A percentile compares a stretch with the other conserved stretches of the same genome.
These are phyloP conservation scores for Macroventuria anomochaeta DNA, from an alignment of 2,329 filamentous ascomycete species.

Conservation along the genomic window DNA sequence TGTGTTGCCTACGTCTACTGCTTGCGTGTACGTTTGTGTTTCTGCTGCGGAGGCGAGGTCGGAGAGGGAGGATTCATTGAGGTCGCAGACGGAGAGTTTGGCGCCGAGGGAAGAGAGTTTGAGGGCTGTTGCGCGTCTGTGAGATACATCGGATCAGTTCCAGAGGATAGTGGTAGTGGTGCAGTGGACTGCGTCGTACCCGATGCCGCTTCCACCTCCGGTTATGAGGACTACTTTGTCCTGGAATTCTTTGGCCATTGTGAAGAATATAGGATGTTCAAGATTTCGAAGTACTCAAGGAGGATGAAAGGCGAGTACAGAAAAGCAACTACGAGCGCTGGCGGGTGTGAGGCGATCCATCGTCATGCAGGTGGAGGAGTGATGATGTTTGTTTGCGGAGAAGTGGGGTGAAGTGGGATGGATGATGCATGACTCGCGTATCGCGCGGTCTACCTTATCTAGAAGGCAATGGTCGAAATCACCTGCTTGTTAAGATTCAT, in stretches of 20 bases:
- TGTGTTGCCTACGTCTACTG: conserved; percentile 57
- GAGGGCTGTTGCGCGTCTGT: conserved; percentile 54
- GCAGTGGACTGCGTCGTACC: conserved; percentile 28
- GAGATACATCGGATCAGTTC: neutral
- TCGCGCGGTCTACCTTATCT: conserved; percentile 11
- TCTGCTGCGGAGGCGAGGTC: conserved; percentile 51
- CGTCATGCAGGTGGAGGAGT: conserved; percentile 13
- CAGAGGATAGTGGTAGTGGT: no score
- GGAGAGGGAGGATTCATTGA: conserved; percentile 38
- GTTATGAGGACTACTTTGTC: conserved; percentile 41
- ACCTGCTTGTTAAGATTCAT: neutral
- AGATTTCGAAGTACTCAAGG: neutral
- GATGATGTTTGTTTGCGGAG: conserved; percentile 26
- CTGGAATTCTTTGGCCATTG: conserved; percentile 40
- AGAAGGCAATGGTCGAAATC: neutral
- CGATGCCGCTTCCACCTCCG: conserved; percentile 55
- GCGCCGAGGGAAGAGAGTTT: conserved; percentile 57
- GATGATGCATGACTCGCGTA: conserved; percentile 35
- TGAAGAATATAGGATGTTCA: neutral
- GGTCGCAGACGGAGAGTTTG: conserved; percentile 43
- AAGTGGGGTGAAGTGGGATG: conserved; percentile 49
- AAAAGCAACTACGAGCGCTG: neutral
- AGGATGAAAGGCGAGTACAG: neutral
- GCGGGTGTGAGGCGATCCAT: neutral
- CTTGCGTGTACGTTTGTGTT: conserved; percentile 36